Evolutionary conservation across 2,329 filamentous ascomycete genomes (phyloP).

Genomic region (Gnomoniopsis sp.): DNA sequence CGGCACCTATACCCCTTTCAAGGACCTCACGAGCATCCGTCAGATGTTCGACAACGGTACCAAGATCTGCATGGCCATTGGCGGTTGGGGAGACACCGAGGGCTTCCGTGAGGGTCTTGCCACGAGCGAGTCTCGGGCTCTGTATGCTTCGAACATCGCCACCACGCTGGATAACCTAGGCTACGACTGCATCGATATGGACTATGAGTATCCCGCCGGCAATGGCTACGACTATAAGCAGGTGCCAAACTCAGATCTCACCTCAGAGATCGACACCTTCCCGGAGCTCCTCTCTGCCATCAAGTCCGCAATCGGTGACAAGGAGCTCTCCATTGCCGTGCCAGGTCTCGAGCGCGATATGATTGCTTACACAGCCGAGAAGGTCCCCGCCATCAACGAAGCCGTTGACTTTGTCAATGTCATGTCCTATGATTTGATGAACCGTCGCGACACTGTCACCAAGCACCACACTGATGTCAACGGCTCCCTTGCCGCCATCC

Average conservation of each 20-base stretch:
- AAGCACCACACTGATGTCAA: constrained; percentile 63
- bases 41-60: constrained; percentile 48
- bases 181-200: constrained; percentile 61
- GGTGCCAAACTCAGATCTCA: constrained; percentile 56
- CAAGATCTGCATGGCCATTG: constrained; percentile 62
- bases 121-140: constrained; percentile 41
- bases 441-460: constrained; percentile 62
- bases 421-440: constrained; percentile 70
- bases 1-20: constrained; percentile 49
- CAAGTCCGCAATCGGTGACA: constrained; percentile 55
- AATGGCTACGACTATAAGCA: constrained; percentile 69
- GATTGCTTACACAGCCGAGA: constrained; percentile 60
- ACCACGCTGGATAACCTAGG: constrained; percentile 49
- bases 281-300: constrained; percentile 58
- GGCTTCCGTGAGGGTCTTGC: constrained; percentile 52
- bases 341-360: constrained; percentile 63
- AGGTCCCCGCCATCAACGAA: constrained; percentile 54
- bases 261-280: constrained; percentile 60
- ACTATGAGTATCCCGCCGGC: constrained; percentile 65
- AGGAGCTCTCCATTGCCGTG: constrained; percentile 65
- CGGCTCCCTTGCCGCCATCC: constrained; percentile 50
- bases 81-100: constrained; percentile 60
- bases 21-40: constrained; percentile 47
- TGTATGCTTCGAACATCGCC: constrained; percentile 57
- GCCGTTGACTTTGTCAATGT: constrained; percentile 65